These are phyloP conservation scores for Phaeophleospora eucalypticola DNA, from an alignment of 2,329 filamentous ascomycete species.

Conservation along the genomic window DNA sequence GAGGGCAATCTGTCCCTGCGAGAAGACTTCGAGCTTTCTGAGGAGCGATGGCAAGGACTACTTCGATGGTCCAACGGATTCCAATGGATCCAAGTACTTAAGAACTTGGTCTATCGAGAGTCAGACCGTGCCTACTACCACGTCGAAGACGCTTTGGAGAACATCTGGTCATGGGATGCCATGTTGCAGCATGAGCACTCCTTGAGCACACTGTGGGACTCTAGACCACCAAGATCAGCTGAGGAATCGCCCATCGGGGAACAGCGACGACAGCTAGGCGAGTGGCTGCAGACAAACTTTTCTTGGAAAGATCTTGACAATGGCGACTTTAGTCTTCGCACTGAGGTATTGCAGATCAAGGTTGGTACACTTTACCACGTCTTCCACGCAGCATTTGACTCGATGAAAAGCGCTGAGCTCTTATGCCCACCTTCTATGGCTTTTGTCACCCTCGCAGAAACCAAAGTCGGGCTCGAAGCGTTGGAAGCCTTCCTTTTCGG, in stretches of 20 bases:
- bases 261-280: background rate
- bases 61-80: background rate
- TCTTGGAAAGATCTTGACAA: background rate
- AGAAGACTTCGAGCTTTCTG: background rate
- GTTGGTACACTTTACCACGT: background rate
- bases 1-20: background rate
- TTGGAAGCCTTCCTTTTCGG: background rate
- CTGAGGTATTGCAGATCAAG: background rate
- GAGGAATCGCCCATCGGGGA: background rate
- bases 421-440: background rate
- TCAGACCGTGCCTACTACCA: background rate
- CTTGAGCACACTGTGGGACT: background rate
- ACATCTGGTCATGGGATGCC: background rate
- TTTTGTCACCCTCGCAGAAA: background rate
- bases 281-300: background rate
- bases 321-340: background rate
- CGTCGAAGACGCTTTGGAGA: background rate
- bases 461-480: background rate
- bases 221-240: background rate
- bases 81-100: background rate
- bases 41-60: background rate
- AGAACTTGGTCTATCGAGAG: background rate
- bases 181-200: background rate
- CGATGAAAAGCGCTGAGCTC: background rate
- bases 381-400: background rate